A percentile compares a stretch with the other conserved stretches of the same genome.
Evolutionary conservation across 805 yeast genomes (phyloP).

Genomic region (Pichia thaimueangensis): DNA sequence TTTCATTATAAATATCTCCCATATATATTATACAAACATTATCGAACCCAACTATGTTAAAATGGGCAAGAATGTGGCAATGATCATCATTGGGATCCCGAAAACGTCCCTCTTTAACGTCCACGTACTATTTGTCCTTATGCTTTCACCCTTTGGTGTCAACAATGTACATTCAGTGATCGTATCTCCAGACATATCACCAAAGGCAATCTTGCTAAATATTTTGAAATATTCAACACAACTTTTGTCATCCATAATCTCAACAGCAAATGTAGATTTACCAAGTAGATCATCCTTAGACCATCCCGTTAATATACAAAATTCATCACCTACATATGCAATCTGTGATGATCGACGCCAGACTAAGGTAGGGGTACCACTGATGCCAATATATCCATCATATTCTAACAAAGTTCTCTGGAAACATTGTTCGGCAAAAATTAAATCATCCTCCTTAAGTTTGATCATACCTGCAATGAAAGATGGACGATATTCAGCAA

Average conservation of each 20-base stretch:
- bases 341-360: slow-evolving; percentile 97
- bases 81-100: slow-evolving; percentile 95
- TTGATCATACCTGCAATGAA: slow-evolving; percentile 90
- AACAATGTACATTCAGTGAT: slow-evolving; percentile 80
- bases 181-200: slow-evolving; percentile 83
- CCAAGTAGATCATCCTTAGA: slow-evolving; percentile 57
- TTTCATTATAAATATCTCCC: not conserved
- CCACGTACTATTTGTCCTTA: slow-evolving; percentile 83
- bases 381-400: slow-evolving; percentile 71
- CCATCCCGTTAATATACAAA: slow-evolving; percentile 91
- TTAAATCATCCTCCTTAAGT: slow-evolving; percentile 81
- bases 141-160: slow-evolving; percentile 46
- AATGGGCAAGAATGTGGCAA: slow-evolving; percentile 88
- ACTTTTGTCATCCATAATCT: slow-evolving; percentile 79
- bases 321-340: slow-evolving; percentile 92
- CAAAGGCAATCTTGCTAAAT: slow-evolving; percentile 80
- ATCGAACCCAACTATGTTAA: slow-evolving; percentile 25
- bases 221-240: slow-evolving; percentile 84
- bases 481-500: slow-evolving; percentile 88
- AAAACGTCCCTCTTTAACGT: slow-evolving; percentile 91
- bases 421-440: slow-evolving; percentile 94
- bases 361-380: slow-evolving; percentile 91
- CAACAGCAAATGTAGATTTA: slow-evolving; percentile 68
- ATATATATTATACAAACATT: not conserved
- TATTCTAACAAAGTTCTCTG: slow-evolving; percentile 88